Evolutionary conservation across 108 stramenopile species (phyloP).

Genomic region (Fragilaria crotonensis): DNA sequence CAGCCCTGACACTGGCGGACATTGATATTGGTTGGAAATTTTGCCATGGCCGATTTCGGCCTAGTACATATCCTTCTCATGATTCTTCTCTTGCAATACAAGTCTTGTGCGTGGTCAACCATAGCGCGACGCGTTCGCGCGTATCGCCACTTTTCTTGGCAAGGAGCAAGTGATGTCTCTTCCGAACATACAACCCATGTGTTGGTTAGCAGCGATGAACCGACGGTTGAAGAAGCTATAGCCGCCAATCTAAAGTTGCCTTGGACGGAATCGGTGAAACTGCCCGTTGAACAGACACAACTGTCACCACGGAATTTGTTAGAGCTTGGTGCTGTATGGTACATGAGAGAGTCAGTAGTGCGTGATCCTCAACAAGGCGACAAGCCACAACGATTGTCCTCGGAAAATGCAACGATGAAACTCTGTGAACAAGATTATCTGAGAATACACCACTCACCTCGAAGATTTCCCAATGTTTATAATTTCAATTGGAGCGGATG

Average conservation of each 20-base stretch:
- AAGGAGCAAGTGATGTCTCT: background rate
- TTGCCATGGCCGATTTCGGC: too few relatives aligned
- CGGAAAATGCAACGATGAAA: slow-evolving; percentile 31
- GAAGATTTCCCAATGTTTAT: slow-evolving; percentile 58
- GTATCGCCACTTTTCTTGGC: background rate
- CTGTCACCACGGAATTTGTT: slow-evolving; percentile 50
- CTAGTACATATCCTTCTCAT: too few relatives aligned
- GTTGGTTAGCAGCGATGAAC: background rate
- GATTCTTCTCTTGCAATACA: background rate
- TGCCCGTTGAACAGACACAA: background rate
- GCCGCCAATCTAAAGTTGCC: background rate
- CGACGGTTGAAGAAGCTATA: background rate
- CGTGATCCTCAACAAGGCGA: background rate
- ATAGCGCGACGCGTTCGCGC: too few relatives aligned
- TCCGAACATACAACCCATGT: background rate
- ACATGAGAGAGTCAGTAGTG: slow-evolving; percentile 24
- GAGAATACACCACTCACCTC: slow-evolving; percentile 68
- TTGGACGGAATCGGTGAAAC: background rate
- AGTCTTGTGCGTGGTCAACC: too few relatives aligned
- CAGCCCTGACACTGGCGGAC: too few relatives aligned
- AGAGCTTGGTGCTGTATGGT: slow-evolving; percentile 69
- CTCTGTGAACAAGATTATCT: slow-evolving; percentile 59
- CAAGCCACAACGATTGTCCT: slow-evolving; percentile 50
- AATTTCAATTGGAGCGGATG: slow-evolving; percentile 46
- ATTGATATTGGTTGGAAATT: too few relatives aligned